These are phyloP conservation scores for Hypoxylon sp. DNA, from an alignment of 2,329 filamentous ascomycete genomes.

Conservation along the genomic window DNA sequence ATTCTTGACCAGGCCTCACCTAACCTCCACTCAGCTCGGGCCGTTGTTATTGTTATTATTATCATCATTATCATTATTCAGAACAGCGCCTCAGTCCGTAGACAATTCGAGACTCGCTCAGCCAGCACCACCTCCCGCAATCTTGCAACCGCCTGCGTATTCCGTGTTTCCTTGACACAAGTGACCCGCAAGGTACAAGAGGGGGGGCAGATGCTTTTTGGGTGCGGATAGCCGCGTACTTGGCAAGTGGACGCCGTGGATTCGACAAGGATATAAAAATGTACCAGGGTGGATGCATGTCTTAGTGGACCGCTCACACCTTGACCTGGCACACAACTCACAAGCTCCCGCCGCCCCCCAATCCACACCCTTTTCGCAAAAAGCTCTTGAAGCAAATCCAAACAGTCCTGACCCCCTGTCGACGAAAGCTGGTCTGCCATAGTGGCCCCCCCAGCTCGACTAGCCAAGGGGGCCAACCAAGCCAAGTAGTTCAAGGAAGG, in stretches of 20 bases:
- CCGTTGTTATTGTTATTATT: neutral
- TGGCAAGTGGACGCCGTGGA: conserved; percentile 44
- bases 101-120: conserved; percentile 13
- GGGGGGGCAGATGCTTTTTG: conserved; percentile 29
- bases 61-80: conserved; percentile 3
- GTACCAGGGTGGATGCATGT: conserved; percentile 40
- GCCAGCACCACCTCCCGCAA: conserved; percentile 9
- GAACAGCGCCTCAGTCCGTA: conserved; percentile 4
- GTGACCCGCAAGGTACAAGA: conserved; percentile 43
- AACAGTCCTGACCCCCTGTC: conserved; percentile 41
- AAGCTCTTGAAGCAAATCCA: conserved; percentile 42
- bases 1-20: conserved; percentile 19
- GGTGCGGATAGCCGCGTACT: conserved; percentile 45
- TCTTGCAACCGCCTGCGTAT: conserved; percentile 22
- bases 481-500: conserved; percentile 38
- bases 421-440: conserved; percentile 37
- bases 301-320: conserved; percentile 36
- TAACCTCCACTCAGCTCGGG: neutral
- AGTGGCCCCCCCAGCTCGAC: conserved; percentile 32
- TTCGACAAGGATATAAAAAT: conserved; percentile 41
- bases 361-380: conserved; percentile 29
- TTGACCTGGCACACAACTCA: conserved; percentile 43
- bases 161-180: conserved; percentile 32
- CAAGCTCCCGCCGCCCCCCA: conserved; percentile 39
- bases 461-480: conserved; percentile 31